phyloP scores from a whole-genome alignment of 2,329 filamentous ascomycete species.

The Dactylonectria estremocensis region DNA sequence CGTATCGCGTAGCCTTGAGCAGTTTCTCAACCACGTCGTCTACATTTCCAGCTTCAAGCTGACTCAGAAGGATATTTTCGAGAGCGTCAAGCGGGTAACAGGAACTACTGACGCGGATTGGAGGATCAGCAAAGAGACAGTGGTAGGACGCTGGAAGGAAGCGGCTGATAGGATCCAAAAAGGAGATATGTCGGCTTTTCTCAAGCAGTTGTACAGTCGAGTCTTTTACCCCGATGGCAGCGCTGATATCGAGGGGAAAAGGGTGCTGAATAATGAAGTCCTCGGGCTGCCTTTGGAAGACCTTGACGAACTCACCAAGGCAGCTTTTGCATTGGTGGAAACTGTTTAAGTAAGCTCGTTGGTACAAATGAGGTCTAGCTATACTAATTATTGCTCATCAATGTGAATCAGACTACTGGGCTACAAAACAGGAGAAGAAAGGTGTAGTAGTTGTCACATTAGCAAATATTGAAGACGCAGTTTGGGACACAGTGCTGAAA shows the following conservation, averaged over 20 bases:
- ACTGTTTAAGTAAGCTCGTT: background rate
- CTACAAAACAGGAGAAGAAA: too few relatives aligned
- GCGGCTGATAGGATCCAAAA: slow-evolving; percentile 61
- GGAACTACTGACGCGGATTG: slow-evolving; percentile 68
- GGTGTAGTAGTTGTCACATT: too few relatives aligned
- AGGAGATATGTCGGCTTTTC: slow-evolving; percentile 60
- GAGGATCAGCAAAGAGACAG: slow-evolving; percentile 62
- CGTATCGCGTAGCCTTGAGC: slow-evolving; percentile 50
- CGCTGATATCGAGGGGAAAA: slow-evolving; percentile 59
- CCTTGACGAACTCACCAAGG: slow-evolving; percentile 61
- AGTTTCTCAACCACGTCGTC: slow-evolving; percentile 60
- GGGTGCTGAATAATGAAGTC: slow-evolving; percentile 61
- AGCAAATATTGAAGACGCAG: too few relatives aligned
- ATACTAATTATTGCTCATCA: too few relatives aligned
- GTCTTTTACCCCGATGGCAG: slow-evolving; percentile 64
- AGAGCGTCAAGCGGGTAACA: slow-evolving; percentile 71
- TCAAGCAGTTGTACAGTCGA: slow-evolving; percentile 68
- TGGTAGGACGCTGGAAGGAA: slow-evolving; percentile 63
- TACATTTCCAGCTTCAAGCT: slow-evolving; percentile 72
- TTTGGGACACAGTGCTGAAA: too few relatives aligned
- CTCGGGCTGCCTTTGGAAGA: slow-evolving; percentile 73
- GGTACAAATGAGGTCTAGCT: background rate
- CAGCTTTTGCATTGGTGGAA: background rate
- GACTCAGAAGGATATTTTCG: slow-evolving; percentile 77
- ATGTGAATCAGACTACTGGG: too few relatives aligned